phyloP scores from a whole-genome alignment of 176 grass and related monocot species.

The Ensete glaucum region DNA sequence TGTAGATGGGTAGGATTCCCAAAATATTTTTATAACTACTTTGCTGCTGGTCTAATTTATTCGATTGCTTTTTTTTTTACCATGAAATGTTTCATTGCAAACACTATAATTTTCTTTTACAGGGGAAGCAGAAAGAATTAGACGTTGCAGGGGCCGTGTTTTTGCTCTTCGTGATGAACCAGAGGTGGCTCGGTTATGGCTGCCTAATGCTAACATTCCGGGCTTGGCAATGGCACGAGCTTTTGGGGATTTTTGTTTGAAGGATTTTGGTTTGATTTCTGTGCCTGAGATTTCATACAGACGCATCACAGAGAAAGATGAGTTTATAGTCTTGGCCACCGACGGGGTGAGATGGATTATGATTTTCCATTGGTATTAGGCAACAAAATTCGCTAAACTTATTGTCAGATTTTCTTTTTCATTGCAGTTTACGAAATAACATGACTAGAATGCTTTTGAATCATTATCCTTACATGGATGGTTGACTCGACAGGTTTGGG shows the following conservation, averaged over 20 bases:
- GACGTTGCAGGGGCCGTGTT: background rate
- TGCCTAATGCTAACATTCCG: background rate
- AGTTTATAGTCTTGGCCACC: slow-evolving; percentile 13
- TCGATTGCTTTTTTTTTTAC: background rate
- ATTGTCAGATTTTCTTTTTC: background rate
- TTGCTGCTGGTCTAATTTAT: background rate
- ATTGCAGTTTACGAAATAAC: background rate
- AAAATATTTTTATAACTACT: background rate
- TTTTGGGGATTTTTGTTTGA: slow-evolving; percentile 18
- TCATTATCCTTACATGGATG: background rate
- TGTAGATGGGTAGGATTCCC: too few relatives aligned
- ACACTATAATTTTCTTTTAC: background rate
- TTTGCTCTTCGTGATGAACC: slow-evolving; percentile 11
- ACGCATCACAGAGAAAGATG: slow-evolving; percentile 8
- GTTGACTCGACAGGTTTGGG: background rate
- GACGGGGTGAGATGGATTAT: slow-evolving; percentile 12
- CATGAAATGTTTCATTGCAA: background rate
- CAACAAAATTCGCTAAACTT: background rate
- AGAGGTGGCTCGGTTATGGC: slow-evolving; percentile 6
- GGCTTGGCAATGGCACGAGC: slow-evolving; percentile 17
- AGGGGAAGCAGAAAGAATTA: slow-evolving; percentile 18
- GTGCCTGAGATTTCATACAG: slow-evolving; percentile 6
- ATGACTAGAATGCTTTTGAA: background rate
- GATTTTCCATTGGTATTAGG: background rate
- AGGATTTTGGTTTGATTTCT: slow-evolving; percentile 17